These are phyloP conservation scores for Marchantia paleacea DNA, from an alignment of 225 moss, liverwort and hornwort species.

Conservation along the genomic window DNA sequence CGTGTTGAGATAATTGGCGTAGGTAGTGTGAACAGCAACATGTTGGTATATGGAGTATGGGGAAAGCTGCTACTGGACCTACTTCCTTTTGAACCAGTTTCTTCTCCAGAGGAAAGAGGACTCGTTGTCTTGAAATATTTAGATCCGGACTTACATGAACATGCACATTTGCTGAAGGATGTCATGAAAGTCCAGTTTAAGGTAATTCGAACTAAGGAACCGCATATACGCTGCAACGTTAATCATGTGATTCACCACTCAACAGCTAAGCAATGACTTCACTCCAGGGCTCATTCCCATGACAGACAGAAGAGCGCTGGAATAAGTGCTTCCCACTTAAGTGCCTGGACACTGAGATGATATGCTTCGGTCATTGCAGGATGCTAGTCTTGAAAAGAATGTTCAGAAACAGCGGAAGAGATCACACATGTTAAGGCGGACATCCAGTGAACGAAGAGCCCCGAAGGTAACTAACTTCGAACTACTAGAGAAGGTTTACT, in stretches of 20 bases:
- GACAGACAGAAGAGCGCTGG: not conserved
- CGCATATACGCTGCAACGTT: not conserved
- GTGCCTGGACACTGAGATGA: not conserved
- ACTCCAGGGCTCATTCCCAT: not conserved
- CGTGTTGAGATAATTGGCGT: conserved; percentile 31
- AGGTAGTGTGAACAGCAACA: conserved; percentile 33
- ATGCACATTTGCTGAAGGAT: conserved; percentile 50
- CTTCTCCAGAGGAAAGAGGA: conserved; percentile 46
- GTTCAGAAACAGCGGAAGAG: conserved; percentile 17
- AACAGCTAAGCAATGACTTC: not conserved
- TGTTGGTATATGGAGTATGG: conserved; percentile 50
- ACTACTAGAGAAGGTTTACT: not conserved
- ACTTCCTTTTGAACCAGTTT: conserved; percentile 36
- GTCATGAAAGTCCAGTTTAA: conserved; percentile 46
- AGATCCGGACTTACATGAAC: conserved; percentile 31
- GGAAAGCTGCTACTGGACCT: conserved; percentile 46
- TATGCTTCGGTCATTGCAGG: conserved; percentile 27
- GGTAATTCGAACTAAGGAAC: conserved; percentile 23
- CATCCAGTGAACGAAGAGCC: conserved; percentile 31
- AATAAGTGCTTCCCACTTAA: not conserved
- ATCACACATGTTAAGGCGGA: conserved; percentile 31
- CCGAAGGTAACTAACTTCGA: not conserved
- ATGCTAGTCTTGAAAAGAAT: conserved; percentile 20
- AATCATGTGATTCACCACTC: not conserved
- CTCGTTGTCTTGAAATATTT: conserved; percentile 39